Conservation (phyloP, 2,329 filamentous ascomycete species). For the Colletotrichum cereale region DNA sequence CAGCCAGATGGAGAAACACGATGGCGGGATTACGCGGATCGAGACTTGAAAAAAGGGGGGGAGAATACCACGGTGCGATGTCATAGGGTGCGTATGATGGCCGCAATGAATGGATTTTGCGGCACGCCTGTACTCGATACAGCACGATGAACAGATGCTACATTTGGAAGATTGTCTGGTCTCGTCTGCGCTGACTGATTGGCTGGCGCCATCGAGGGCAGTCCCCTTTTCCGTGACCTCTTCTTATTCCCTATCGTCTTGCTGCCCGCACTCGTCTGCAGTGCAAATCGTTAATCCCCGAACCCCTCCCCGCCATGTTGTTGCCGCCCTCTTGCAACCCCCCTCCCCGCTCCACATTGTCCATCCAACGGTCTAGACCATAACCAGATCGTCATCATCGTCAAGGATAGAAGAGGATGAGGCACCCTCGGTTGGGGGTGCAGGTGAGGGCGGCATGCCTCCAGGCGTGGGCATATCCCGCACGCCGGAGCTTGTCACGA, state of each 20-base stretch:
- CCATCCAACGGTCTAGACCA: conserved; percentile 9
- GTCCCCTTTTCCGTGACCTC: background rate
- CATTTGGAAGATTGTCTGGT: background rate
- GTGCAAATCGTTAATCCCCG: conserved; percentile 4
- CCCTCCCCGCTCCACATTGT: background rate
- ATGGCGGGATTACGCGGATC: conserved; percentile 25
- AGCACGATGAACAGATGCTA: background rate
- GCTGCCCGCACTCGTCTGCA: background rate
- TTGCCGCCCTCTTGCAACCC: background rate
- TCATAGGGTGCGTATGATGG: background rate
- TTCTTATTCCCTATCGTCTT: background rate
- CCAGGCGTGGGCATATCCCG: background rate
- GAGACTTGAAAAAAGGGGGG: conserved; percentile 1
- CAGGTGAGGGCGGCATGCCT: background rate
- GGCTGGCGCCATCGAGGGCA: background rate
- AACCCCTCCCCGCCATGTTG: background rate
- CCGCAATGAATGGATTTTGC: background rate
- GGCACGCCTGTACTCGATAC: conserved; percentile 2
- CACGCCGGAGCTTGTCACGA: background rate
- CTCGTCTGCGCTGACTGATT: background rate
- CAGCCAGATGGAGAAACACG: conserved; percentile 21
- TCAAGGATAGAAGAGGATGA: conserved; percentile 2
- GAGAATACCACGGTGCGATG: conserved; percentile 24
- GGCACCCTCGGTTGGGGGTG: background rate
- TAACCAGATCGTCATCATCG: conserved; percentile 40